Base-by-base conservation (phyloP, 2,329 filamentous ascomycete genomes). In the Aspergillus sp. region DNA sequence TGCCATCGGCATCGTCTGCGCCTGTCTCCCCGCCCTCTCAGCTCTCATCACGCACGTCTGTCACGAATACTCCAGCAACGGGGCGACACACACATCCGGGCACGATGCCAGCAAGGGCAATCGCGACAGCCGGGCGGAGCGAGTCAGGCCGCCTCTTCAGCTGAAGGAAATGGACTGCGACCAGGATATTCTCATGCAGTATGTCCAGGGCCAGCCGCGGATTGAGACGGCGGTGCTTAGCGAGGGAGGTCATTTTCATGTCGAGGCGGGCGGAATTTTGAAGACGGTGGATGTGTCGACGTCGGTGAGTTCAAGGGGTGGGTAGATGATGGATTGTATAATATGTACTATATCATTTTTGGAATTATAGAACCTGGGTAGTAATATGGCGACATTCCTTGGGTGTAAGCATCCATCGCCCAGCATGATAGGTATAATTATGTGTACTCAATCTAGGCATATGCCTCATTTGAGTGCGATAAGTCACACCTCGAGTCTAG, bases 1-100 rank as follows among this genome's bases (percentile, higher is more conserved):
- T 54, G 74, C 75, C 50, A 71, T 77, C 46, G 75, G 73, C 11
- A 74, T 78, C 31, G 73, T 78, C 45, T 77, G 75, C 60, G 75
- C 75, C 39, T 78, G 75, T 45, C 72, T 78, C 6, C 76, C 76
- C 5, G 71, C 75, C 10, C 68, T 77, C 52, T 75, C 74, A 0
- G 71, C 73, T 6, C 63, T 78, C 24, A 55, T 74, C 54, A 69
- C 64, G 49, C 70, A 69, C 22, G 72, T 77, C 61, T 65, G 73
- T 52, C 73, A 62, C 49, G 69, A 72, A 61, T 70, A 69, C 60
- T 67, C 68, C 18, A 67, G 58, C 56, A 65, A 66, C 55, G 59
- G 54, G 11, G 64, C 67, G 36, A 52, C 47, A 16, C 36, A 42
- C 14, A n/a, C 12, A 16, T n/a, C n/a, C 6, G 31, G 55, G 14